These are phyloP conservation scores for Pythium myriotylum DNA, from an alignment of 352 stramenopile genomes.

Conservation along the genomic window DNA sequence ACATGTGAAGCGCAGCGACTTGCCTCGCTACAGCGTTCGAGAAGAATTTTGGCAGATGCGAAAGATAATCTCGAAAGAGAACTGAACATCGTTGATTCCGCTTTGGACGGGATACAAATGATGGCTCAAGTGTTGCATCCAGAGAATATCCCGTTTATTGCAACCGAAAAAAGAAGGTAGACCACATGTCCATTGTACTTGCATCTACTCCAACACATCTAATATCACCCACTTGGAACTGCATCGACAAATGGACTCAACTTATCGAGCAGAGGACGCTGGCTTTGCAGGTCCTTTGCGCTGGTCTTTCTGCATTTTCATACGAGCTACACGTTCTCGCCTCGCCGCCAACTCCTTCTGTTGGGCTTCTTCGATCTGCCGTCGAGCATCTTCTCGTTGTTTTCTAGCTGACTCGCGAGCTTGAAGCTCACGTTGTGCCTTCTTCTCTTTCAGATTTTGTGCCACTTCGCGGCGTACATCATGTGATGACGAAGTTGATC, in stretches of 20 bases:
- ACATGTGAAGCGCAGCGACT: background rate
- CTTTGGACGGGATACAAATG: constrained; percentile 42
- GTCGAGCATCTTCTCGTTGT: constrained; percentile 61
- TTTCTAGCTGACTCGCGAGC: constrained; percentile 65
- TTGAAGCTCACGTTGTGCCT: constrained; percentile 59
- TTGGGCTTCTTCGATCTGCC: constrained; percentile 65
- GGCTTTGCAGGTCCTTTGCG: constrained; percentile 17
- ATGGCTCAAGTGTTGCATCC: constrained; percentile 50
- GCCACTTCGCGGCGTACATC: constrained; percentile 61
- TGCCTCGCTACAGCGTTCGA: background rate
- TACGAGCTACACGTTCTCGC: constrained; percentile 61
- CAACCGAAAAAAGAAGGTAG: no score
- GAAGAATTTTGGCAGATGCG: background rate
- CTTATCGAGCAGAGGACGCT: background rate
- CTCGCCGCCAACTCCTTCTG: constrained; percentile 73
- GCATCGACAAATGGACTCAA: no score
- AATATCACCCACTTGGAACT: no score
- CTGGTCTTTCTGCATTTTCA: constrained; percentile 50
- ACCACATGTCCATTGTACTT: no score
- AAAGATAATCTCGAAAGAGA: constrained; percentile 36
- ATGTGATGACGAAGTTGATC: constrained; percentile 42
- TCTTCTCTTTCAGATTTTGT: constrained; percentile 75
- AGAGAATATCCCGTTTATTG: constrained; percentile 1
- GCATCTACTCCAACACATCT: no score
- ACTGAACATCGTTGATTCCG: constrained; percentile 32